phyloP scores from a whole-genome alignment of 2,329 filamentous ascomycete genomes.

The Trichoderma sp. region DNA sequence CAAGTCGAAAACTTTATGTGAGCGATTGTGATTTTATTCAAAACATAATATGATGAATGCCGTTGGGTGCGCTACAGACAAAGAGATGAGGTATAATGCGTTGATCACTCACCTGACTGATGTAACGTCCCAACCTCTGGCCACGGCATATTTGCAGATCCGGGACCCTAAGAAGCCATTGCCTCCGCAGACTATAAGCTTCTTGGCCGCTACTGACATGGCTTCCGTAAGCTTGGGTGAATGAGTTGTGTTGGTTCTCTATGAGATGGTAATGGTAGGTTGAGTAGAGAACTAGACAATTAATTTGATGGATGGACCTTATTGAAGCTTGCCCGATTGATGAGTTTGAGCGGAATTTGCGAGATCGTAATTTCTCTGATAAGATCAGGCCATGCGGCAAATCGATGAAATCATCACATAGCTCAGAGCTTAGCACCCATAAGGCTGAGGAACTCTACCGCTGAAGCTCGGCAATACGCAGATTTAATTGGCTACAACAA shows the following conservation, averaged over 20 bases:
- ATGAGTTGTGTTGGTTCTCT: not conserved
- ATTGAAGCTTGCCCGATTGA: not conserved
- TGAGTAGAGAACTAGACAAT: no score
- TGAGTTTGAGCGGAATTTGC: not conserved
- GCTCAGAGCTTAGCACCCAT: constrained; percentile 22
- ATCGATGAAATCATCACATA: constrained; percentile 34
- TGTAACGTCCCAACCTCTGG: constrained; percentile 86
- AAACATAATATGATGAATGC: not conserved
- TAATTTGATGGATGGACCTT: not conserved
- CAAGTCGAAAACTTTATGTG: constrained; percentile 29
- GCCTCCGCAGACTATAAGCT: constrained; percentile 87
- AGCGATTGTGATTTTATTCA: not conserved
- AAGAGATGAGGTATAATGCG: not conserved
- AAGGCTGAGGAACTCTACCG: constrained; percentile 21
- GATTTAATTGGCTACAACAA: not conserved
- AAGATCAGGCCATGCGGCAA: constrained; percentile 1
- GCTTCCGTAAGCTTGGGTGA: not conserved
- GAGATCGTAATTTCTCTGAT: not conserved
- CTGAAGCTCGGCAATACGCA: constrained; percentile 5
- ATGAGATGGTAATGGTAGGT: not conserved
- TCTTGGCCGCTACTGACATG: constrained; percentile 60
- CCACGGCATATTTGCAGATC: constrained; percentile 88
- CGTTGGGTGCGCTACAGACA: not conserved
- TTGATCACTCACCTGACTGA: constrained; percentile 73
- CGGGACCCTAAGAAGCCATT: constrained; percentile 88